Conservation (phyloP, 169 alveolate species). For the Babesia sp. region DNA sequence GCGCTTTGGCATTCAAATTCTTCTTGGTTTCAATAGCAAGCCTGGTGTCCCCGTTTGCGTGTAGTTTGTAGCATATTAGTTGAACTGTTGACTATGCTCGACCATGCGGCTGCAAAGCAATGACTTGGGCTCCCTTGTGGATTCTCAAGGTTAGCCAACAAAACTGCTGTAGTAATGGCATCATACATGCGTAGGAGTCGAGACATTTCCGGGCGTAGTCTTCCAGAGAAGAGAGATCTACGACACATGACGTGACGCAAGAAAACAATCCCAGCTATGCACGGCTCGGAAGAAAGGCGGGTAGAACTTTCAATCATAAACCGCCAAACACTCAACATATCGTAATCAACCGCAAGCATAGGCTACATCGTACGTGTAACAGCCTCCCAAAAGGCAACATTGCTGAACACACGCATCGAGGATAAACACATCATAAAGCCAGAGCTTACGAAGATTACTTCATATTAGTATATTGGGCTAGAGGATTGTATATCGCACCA, state of each 20-base stretch:
- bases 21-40: not conserved
- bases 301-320: no score
- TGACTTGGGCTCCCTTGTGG: constrained; percentile 55
- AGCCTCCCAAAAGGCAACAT: no score
- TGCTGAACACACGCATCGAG: not conserved
- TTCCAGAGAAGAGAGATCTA: constrained; percentile 53
- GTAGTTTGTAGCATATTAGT: constrained; percentile 30
- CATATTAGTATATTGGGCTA: constrained; percentile 1
- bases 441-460: not conserved
- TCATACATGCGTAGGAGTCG: constrained; percentile 70
- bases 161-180: constrained; percentile 71
- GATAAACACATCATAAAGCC: not conserved
- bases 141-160: constrained; percentile 72
- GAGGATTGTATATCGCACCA: constrained; percentile 23
- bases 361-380: no score
- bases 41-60: constrained; percentile 6
- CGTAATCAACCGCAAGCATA: no score
- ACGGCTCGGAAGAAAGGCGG: not conserved
- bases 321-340: no score
- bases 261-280: not conserved
- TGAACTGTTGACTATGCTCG: constrained; percentile 21
- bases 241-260: constrained; percentile 16
- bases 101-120: constrained; percentile 56
- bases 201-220: constrained; percentile 66
- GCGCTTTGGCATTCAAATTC: not conserved